phyloP scores from a whole-genome alignment of 2,329 filamentous ascomycete species.

The Diplodia sapinea region DNA sequence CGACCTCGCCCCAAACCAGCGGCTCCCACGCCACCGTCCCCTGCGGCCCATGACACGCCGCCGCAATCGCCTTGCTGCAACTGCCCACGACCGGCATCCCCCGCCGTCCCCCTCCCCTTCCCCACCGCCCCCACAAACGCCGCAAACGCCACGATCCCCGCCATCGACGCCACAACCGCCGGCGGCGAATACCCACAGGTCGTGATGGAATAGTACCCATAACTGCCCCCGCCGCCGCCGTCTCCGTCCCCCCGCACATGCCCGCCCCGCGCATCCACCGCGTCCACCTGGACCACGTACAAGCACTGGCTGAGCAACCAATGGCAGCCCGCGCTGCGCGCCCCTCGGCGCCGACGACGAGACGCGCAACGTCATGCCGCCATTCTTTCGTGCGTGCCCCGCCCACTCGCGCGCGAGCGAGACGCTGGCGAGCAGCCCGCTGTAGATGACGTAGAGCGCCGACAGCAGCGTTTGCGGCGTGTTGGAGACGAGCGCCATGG shows the following conservation, averaged over 20 bases:
- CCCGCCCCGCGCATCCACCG: neutral
- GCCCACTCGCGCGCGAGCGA: slow-evolving; percentile 54
- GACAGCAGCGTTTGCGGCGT: slow-evolving; percentile 56
- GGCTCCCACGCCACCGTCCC: neutral
- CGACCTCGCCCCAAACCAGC: neutral
- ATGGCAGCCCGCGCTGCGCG: slow-evolving; percentile 48
- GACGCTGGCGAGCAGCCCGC: slow-evolving; percentile 56
- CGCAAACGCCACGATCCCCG: neutral
- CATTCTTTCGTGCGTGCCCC: slow-evolving; percentile 30
- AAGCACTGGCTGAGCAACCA: slow-evolving; percentile 54
- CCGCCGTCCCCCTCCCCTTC: too few relatives aligned
- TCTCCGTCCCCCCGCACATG: neutral
- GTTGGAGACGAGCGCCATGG: slow-evolving; percentile 48
- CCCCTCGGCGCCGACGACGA: slow-evolving; percentile 39
- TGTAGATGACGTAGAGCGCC: slow-evolving; percentile 53
- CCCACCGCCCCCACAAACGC: neutral
- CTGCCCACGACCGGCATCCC: neutral
- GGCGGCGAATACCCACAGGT: slow-evolving; percentile 1
- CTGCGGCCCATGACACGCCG: neutral
- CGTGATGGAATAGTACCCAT: neutral
- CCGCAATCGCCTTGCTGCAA: neutral
- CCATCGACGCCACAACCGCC: neutral
- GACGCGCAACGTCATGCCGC: slow-evolving; percentile 47
- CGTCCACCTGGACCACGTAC: slow-evolving; percentile 47
- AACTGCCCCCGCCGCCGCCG: neutral